These are phyloP conservation scores for Salvia hispanica DNA, from an alignment of 257 asterid genomes.

Conservation along the genomic window DNA sequence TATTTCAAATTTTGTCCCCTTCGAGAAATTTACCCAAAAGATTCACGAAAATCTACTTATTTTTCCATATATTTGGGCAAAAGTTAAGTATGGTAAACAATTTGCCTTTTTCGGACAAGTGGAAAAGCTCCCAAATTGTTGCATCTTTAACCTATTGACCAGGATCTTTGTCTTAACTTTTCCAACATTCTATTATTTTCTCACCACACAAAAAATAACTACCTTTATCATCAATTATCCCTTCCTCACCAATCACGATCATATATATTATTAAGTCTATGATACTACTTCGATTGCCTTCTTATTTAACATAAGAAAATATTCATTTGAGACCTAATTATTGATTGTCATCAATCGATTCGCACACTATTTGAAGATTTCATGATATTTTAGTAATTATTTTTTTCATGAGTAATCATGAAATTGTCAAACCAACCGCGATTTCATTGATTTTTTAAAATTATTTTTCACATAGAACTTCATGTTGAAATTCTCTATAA, in stretches of 20 bases:
- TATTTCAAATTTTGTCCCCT: conserved; percentile 10
- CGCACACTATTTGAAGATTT: no score
- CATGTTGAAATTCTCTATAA: no score
- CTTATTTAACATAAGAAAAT: no score
- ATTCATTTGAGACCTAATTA: no score
- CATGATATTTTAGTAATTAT: no score
- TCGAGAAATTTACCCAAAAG: conserved; percentile 29
- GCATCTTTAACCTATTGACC: conserved; percentile 42
- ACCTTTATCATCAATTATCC: background rate
- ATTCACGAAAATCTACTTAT: background rate
- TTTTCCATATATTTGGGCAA: conserved; percentile 21
- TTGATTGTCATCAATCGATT: no score
- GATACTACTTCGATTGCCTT: background rate
- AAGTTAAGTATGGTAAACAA: conserved; percentile 1
- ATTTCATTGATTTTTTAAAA: no score
- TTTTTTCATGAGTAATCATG: no score
- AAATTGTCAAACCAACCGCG: no score
- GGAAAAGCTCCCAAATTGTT: conserved; percentile 15
- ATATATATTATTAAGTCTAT: background rate
- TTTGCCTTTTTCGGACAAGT: conserved; percentile 15
- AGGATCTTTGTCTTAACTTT: conserved; percentile 39
- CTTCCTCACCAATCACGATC: no score
- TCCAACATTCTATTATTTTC: conserved; percentile 24
- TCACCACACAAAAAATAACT: background rate
- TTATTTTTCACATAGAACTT: no score